Evolutionary conservation across 495 filamentous ascomycete species (phyloP), one percentile per base, ranked within the genome.

Genomic region (Trichoderma virens): DNA sequence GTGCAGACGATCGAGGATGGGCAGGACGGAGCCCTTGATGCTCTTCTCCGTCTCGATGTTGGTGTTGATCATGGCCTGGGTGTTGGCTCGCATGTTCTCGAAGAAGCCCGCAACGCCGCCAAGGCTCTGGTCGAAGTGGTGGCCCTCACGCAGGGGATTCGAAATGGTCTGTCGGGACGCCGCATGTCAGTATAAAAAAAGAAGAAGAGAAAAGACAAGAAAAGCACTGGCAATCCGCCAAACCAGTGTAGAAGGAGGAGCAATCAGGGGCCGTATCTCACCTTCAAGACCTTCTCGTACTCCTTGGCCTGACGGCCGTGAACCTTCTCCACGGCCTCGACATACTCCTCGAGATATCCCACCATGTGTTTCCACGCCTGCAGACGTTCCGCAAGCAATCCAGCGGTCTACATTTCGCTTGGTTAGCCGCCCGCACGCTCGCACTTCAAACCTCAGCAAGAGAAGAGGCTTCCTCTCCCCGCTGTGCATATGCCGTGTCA

Each of bases 321-420:
- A 43, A 90, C 77, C 79, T 92, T 97, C 72, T 96, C 91, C 27
- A 89, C 90, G 13, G 87, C 85, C 43, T 77, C 74, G 66, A 98
- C 83, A 72, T 97, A 98, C 61, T 93, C 90, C 74, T 97, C 92
- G 31, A 98, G 77, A 72, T 97, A 93, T 62, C 79, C 89, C 62
- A 91, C 89, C 66, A 91, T 90, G 73, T 98, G 95, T 71, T 97
- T 98, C 90, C 91, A 98, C 38, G 95, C 95, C 67, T 86, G 86
- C 63, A 98, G 81, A 63, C 94, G 86, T 76, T 98, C 88, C 23
- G 88, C 78, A 61, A 98, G 85, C 28, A 97, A 80, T 62, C 83
- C 87, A 45, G 89, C 86, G 14, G 89, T 88, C 84, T 93, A 45
- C 11, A 14, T 20, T 47, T 51, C 11, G 59, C 59, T 7, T 59